Evolutionary conservation across 164 flowering plant species (phyloP), one percentile per base, ranked within the genome.

Genomic region (Annona cherimola): DNA sequence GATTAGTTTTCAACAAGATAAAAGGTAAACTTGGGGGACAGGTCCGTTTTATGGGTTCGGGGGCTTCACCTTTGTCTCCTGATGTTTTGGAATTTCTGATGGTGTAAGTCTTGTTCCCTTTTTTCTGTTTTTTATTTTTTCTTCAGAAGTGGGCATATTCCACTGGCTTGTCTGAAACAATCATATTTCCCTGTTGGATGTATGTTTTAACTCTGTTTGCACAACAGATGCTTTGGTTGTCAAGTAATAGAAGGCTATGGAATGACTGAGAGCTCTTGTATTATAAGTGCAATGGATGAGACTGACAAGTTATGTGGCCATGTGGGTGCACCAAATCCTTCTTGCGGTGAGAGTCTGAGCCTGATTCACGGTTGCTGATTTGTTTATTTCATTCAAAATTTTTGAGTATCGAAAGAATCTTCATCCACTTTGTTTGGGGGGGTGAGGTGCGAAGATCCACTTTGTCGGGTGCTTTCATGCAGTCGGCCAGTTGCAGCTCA

Each of bases 51-150:
- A 83, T 96, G 88, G 78, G 63, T 67, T 96, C 98, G 19, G 99
- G 99, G 72, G 98, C 99, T 67, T 93, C 99, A 72, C 99, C 99
- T 20, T 77, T 96, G 85, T 93, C 99, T 68, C 89, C 99, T 66
- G 97, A 96, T 81, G 87, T 93, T 75, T 74, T 96, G 97, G 98
- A 96, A 50, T 96, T 91, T 67, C 71, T 96, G 81, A 90, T 84
- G 76, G 82, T 96, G 99, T 96, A 89, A 89, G 98, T 86, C 80
- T 12, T 59, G 57, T 67, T 4, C 43, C 69, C 45, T 69, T 26
- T 26, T 26, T 26, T 41, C 26, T 62, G 11, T 18, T 44, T 45
- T 14, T 16, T 26, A 42, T 26, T 26, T 26, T 26, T 26, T 26
- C 35, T 26, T 26, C 35, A 26, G 35, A 26, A 26, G 35, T 26